Evolutionary conservation across 208 protist genomes (phyloP).

Genomic region (Jaenimonas drosophilae): DNA sequence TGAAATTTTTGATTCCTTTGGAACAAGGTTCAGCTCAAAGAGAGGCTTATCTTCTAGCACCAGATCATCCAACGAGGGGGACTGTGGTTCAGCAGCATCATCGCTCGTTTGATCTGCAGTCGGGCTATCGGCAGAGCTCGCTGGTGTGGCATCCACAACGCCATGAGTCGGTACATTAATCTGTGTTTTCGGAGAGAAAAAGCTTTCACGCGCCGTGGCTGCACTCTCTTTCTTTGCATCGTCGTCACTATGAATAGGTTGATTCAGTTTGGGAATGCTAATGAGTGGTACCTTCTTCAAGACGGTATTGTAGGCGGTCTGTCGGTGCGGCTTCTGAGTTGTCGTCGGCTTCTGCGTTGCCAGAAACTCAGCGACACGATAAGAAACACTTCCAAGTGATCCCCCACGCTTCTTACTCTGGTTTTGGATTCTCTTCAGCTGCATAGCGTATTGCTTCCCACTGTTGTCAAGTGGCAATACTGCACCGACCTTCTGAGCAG

Average conservation of each 20-base stretch:
- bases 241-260: too few relatives aligned
- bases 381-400: constrained; percentile 70
- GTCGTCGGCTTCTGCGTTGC: constrained; percentile 36
- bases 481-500: constrained; percentile 66
- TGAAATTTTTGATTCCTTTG: not conserved
- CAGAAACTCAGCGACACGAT: constrained; percentile 80
- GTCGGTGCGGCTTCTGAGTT: not conserved
- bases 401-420: constrained; percentile 71
- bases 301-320: constrained; percentile 11
- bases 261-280: constrained; percentile 21
- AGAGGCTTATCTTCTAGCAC: too few relatives aligned
- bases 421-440: constrained; percentile 69
- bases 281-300: constrained; percentile 57
- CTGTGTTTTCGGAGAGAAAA: too few relatives aligned
- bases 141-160: too few relatives aligned
- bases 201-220: too few relatives aligned
- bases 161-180: too few relatives aligned
- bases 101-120: too few relatives aligned
- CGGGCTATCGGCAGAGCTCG: too few relatives aligned
- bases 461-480: constrained; percentile 53
- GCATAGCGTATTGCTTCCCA: constrained; percentile 46
- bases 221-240: too few relatives aligned
- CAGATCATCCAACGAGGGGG: too few relatives aligned
- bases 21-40: too few relatives aligned
- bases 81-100: too few relatives aligned